Evolutionary conservation across 345 rosid genomes (phyloP).

Genomic region (Corymbia maculata): DNA sequence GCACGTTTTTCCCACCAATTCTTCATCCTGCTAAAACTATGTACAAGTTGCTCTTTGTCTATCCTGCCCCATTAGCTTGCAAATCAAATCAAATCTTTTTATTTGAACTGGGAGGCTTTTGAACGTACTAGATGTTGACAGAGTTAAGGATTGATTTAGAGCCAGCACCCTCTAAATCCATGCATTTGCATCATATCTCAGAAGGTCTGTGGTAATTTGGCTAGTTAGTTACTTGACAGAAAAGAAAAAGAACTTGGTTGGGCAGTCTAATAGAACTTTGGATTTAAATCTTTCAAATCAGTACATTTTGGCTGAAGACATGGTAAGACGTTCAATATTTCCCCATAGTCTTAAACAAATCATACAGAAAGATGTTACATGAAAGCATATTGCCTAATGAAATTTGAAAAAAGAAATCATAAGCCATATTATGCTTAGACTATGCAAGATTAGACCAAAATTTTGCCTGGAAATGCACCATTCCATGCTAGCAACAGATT

Average conservation of each 20-base stretch:
- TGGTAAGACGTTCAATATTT: neutral
- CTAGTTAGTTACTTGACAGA: neutral
- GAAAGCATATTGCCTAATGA: neutral
- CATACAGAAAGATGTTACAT: neutral
- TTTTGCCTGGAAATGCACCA: neutral
- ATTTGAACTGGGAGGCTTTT: neutral
- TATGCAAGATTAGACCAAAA: neutral
- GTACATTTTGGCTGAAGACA: neutral
- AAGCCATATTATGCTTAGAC: neutral
- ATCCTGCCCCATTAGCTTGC: neutral
- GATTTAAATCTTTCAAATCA: neutral
- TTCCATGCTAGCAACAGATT: neutral
- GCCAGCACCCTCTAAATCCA: neutral
- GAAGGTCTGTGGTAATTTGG: neutral
- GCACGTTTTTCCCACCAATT: neutral
- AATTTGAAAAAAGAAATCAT: neutral
- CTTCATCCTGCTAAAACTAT: neutral
- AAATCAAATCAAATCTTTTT: neutral
- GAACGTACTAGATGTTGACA: neutral
- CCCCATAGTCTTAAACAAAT: neutral
- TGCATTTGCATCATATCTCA: neutral
- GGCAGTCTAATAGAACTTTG: neutral
- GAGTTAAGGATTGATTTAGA: neutral
- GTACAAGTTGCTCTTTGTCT: neutral
- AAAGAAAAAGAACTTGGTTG: neutral